Conservation (phyloP, 805 yeast species). For the Candida argentea region DNA sequence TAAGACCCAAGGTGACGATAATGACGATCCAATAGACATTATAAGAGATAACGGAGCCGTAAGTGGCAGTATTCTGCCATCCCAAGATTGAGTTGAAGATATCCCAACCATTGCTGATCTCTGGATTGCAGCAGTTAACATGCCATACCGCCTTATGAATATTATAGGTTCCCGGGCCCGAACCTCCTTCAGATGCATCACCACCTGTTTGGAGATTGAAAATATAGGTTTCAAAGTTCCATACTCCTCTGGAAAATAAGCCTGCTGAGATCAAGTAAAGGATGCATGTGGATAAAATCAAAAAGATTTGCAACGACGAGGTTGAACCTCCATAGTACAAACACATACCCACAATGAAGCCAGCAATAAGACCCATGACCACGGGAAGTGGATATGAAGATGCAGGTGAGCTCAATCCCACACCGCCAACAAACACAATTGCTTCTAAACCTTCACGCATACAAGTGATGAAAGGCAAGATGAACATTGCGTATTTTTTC, state of each 20-base stretch:
- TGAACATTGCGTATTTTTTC: slow-evolving; percentile 16
- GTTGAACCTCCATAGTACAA: slow-evolving; percentile 77
- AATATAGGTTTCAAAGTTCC: slow-evolving; percentile 71
- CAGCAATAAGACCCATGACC: slow-evolving; percentile 73
- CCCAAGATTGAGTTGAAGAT: slow-evolving; percentile 89
- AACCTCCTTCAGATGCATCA: slow-evolving; percentile 87
- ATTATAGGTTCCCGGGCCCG: slow-evolving; percentile 93
- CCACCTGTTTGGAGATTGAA: slow-evolving; percentile 73
- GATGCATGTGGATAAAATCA: slow-evolving; percentile 80
- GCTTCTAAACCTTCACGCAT: slow-evolving; percentile 25
- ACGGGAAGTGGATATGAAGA: slow-evolving; percentile 91
- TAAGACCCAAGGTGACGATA: slow-evolving; percentile 42
- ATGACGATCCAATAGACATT: slow-evolving; percentile 79
- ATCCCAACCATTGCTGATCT: slow-evolving; percentile 91
- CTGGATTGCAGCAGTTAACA: slow-evolving; percentile 95
- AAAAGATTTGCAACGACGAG: slow-evolving; percentile 77
- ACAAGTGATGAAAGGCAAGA: slow-evolving; percentile 16
- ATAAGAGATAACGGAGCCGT: slow-evolving; percentile 84
- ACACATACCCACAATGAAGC: slow-evolving; percentile 56
- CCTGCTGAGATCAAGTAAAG: slow-evolving; percentile 88
- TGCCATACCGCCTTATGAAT: slow-evolving; percentile 80
- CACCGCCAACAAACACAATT: slow-evolving; percentile 37
- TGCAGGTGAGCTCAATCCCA: slow-evolving; percentile 35
- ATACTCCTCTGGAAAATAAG: slow-evolving; percentile 83
- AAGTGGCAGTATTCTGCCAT: slow-evolving; percentile 95